These are phyloP conservation scores for Thuidium tamariscinum DNA, from an alignment of 225 moss, liverwort and hornwort genomes.

Conservation along the genomic window DNA sequence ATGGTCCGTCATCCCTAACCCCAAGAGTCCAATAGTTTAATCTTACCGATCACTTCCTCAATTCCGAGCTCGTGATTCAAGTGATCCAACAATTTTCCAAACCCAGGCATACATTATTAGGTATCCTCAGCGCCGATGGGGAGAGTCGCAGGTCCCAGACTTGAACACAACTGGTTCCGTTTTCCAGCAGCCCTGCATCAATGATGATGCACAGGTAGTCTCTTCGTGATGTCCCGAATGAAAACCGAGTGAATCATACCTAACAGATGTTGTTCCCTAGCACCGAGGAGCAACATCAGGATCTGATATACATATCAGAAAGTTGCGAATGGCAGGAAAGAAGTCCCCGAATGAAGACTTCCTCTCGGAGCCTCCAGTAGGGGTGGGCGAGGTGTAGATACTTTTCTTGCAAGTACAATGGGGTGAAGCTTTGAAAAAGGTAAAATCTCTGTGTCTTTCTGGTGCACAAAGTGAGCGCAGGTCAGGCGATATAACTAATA, in stretches of 20 bases:
- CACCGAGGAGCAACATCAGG: conserved; percentile 15
- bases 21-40: too few relatives aligned
- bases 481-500: conserved; percentile 15
- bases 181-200: background rate
- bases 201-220: background rate
- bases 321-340: background rate
- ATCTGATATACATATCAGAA: background rate
- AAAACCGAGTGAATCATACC: background rate
- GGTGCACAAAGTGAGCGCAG: conserved; percentile 24
- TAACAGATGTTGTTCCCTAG: background rate
- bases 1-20: too few relatives aligned
- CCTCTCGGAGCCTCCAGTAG: conserved; percentile 15
- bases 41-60: too few relatives aligned
- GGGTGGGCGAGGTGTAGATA: conserved; percentile 3
- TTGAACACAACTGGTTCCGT: too few relatives aligned
- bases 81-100: too few relatives aligned
- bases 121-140: too few relatives aligned
- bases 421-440: conserved; percentile 20
- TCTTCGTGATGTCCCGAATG: background rate
- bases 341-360: background rate
- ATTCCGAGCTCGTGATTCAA: too few relatives aligned
- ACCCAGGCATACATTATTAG: too few relatives aligned
- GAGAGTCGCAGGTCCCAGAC: too few relatives aligned
- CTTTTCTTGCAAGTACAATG: conserved; percentile 27
- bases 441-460: conserved; percentile 6